Evolutionary conservation across 2,329 filamentous ascomycete genomes (phyloP).

Genomic region (Paecilomyces niveus): DNA sequence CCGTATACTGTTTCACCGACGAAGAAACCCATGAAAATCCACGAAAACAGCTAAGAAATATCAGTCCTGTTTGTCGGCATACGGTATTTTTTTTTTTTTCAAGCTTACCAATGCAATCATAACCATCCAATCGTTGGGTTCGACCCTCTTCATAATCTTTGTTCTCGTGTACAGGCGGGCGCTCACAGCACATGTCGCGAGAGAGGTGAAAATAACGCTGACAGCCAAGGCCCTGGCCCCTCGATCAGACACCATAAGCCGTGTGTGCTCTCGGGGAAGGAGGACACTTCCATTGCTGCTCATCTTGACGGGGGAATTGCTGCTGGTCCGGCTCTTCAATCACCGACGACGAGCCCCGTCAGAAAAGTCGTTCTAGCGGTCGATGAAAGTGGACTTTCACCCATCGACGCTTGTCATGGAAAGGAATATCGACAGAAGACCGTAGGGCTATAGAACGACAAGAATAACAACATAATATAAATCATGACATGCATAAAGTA

Average conservation of each 20-base stretch:
- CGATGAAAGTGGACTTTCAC: background rate
- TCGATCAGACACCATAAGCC: conserved; percentile 16
- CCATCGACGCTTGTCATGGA: background rate
- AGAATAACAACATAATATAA: background rate
- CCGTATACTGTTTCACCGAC: conserved; percentile 27
- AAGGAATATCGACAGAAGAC: background rate
- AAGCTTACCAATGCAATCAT: conserved; percentile 23
- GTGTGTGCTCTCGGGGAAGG: conserved; percentile 10
- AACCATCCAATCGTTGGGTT: conserved; percentile 31
- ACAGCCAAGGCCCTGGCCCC: conserved; percentile 19
- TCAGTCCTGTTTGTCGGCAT: background rate
- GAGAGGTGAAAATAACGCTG: conserved; percentile 24
- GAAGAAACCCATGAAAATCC: conserved; percentile 27
- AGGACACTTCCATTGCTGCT: conserved; percentile 10
- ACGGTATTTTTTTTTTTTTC: background rate
- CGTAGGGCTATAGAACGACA: background rate
- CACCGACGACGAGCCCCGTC: background rate
- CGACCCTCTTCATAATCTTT: conserved; percentile 23
- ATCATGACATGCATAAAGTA: background rate
- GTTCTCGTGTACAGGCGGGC: conserved; percentile 26
- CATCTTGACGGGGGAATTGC: background rate
- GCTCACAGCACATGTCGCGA: conserved; percentile 22
- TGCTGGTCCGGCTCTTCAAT: background rate
- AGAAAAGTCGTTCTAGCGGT: background rate
- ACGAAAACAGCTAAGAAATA: conserved; percentile 20